Evolutionary conservation across 306 rosid genomes (phyloP).

Genomic region (Cotoneaster glaucophyllus): DNA sequence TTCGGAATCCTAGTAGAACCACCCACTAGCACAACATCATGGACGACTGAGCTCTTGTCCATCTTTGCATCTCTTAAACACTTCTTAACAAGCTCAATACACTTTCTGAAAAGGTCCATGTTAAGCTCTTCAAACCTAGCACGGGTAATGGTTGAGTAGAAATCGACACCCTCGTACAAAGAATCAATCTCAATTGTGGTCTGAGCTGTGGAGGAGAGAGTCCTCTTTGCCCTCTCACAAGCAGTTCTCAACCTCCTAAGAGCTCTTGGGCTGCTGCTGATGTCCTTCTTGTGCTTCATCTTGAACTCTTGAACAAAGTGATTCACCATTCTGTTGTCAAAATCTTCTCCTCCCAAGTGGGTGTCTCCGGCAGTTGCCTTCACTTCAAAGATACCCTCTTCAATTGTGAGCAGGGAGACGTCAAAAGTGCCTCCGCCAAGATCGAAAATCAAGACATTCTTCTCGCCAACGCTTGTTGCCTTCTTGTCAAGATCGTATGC

Average conservation of each 20-base stretch:
- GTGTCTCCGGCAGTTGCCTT: conserved; percentile 79
- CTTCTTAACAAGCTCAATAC: conserved; percentile 78
- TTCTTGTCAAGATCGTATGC: conserved; percentile 72
- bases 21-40: conserved; percentile 76
- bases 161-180: conserved; percentile 64
- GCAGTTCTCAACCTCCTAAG: conserved; percentile 63
- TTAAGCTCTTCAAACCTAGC: conserved; percentile 77
- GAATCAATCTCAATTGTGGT: conserved; percentile 78
- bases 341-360: conserved; percentile 85
- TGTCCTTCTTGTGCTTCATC: conserved; percentile 71
- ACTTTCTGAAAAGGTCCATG: conserved; percentile 69
- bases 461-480: conserved; percentile 50
- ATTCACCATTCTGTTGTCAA: conserved; percentile 68
- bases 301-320: conserved; percentile 76
- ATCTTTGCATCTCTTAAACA: conserved; percentile 69
- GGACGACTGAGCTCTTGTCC: conserved; percentile 68
- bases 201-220: conserved; percentile 69
- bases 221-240: conserved; percentile 80
- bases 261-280: conserved; percentile 64
- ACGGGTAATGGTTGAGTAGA: conserved; percentile 59
- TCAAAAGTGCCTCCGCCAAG: conserved; percentile 35
- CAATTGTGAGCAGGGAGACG: conserved; percentile 68
- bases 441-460: conserved; percentile 59
- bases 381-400: conserved; percentile 68
- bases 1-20: conserved; percentile 82